Base-by-base conservation (phyloP, 805 yeast species). In the Saccharomyces jurei region DNA sequence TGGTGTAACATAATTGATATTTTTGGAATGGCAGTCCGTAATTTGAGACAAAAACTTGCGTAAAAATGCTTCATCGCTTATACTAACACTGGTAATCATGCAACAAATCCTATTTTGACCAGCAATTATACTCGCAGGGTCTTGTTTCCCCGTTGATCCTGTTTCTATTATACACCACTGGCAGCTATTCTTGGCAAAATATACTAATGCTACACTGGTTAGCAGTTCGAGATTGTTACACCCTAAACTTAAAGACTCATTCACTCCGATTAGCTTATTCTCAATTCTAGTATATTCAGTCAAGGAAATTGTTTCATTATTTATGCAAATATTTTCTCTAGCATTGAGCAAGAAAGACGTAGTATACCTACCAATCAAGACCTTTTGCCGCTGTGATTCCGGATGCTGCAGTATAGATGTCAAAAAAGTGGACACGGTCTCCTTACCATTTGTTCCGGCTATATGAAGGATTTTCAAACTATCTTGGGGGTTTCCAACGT, bases 361-460 rank as follows among this genome's bases (percentile, higher is more conserved):
- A 0, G 92, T 89, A 74, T 89, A 90, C 55, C 84, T 79, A 0
- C 97, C 97, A 53, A 81, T 69, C 1, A 71, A 56, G 41, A 21
- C 51, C 21, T 22, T 49, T 30, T 32, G 56, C 30, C 30, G 56
- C 44, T 36, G 44, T 30, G 13, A 66, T 73, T 21, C 80, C 75
- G 32, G 27, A n/a, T 67, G 66, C n/a, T 79, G 75, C 17, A 90
- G 68, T 4, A 84, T 76, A 21, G 89, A 81, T 6, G 88, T 77
- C 8, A 91, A 56, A 65, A 89, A 90, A 0, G 96, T 83, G 54
- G 94, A 82, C 0, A 89, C 86, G 0, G 97, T 89, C 0, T 97
- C 98, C 65, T 92, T 91, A 0, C 98, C 98, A 65, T 91, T 91
- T 13, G 97, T 91, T 0, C 98, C 98, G 0, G 96, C 96, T 3